Evolutionary conservation across 169 alveolate species (phyloP).

Genomic region (Babesia bigemina): DNA sequence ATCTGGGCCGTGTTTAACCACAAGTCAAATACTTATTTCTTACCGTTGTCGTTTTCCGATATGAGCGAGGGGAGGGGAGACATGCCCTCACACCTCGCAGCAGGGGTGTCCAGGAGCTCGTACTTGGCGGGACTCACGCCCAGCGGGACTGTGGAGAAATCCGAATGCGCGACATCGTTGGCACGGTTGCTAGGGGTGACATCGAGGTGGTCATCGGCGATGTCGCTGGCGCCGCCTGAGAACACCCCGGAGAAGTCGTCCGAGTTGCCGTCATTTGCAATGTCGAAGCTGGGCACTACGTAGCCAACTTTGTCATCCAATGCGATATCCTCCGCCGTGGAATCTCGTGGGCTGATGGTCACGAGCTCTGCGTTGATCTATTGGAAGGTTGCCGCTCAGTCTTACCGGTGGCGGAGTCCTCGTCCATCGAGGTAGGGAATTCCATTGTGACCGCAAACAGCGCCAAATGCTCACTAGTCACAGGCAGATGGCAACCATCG

Average conservation of each 20-base stretch:
- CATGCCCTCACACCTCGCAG: background rate
- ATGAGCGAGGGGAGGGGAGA: background rate
- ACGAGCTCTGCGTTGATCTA: background rate
- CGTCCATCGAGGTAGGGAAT: background rate
- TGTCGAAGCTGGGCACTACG: slow-evolving; percentile 23
- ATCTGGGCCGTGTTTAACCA: background rate
- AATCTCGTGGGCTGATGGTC: background rate
- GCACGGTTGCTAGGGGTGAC: background rate
- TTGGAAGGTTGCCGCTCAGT: too few relatives aligned
- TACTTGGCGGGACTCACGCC: slow-evolving; percentile 1
- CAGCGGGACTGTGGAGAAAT: background rate
- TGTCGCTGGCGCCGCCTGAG: background rate
- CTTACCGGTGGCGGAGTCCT: slow-evolving; percentile 10
- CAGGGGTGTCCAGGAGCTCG: slow-evolving; percentile 5
- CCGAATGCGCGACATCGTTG: background rate
- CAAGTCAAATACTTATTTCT: background rate
- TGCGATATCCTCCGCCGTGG: background rate
- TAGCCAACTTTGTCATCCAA: background rate
- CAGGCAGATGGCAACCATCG: too few relatives aligned
- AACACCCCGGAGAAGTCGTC: background rate
- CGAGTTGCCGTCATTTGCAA: background rate
- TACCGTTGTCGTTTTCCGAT: slow-evolving; percentile 1
- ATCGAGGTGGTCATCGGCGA: background rate
- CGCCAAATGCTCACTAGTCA: background rate
- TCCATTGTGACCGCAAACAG: background rate